These are phyloP conservation scores for Aspergillus caelatus DNA, from an alignment of 2,329 filamentous ascomycete species.

Conservation along the genomic window DNA sequence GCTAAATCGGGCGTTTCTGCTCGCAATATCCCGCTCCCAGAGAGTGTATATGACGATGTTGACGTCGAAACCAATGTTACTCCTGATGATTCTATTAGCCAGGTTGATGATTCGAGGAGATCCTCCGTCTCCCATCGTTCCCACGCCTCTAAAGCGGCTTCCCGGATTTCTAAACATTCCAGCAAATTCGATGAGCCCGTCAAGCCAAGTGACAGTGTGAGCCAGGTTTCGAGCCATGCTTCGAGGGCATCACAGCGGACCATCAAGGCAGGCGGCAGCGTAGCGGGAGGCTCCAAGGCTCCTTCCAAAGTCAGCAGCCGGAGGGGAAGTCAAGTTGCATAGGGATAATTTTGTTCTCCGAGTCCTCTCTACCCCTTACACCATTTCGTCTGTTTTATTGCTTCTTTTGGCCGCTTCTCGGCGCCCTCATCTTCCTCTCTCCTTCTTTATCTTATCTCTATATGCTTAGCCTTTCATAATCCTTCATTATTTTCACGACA, in stretches of 20 bases:
- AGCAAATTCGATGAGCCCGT: slow-evolving; percentile 44
- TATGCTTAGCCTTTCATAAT: not conserved
- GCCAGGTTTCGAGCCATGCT: slow-evolving; percentile 39
- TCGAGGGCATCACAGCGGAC: slow-evolving; percentile 34
- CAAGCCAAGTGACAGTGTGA: slow-evolving; percentile 42
- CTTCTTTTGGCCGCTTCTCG: not conserved
- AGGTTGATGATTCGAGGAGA: slow-evolving; percentile 52
- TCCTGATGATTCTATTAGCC: slow-evolving; percentile 77
- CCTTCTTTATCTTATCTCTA: not conserved
- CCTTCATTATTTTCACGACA: not conserved
- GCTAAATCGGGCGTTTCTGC: slow-evolving; percentile 26
- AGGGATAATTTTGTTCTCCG: slow-evolving; percentile 4
- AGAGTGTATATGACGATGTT: slow-evolving; percentile 33
- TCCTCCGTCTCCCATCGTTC: slow-evolving; percentile 32
- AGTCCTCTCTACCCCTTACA: not conserved
- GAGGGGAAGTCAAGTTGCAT: slow-evolving; percentile 31
- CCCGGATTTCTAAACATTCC: slow-evolving; percentile 31
- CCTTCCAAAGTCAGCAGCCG: slow-evolving; percentile 34
- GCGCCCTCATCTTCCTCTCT: not conserved
- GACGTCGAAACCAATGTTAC: slow-evolving; percentile 63
- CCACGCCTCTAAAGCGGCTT: slow-evolving; percentile 30
- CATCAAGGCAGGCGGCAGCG: slow-evolving; percentile 33
- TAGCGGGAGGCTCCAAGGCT: slow-evolving; percentile 23
- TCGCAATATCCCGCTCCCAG: slow-evolving; percentile 34
- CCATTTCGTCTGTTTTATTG: too few species aligned